Base-by-base conservation (phyloP, 345 rosid species). In the Carallia pectinifolia region DNA sequence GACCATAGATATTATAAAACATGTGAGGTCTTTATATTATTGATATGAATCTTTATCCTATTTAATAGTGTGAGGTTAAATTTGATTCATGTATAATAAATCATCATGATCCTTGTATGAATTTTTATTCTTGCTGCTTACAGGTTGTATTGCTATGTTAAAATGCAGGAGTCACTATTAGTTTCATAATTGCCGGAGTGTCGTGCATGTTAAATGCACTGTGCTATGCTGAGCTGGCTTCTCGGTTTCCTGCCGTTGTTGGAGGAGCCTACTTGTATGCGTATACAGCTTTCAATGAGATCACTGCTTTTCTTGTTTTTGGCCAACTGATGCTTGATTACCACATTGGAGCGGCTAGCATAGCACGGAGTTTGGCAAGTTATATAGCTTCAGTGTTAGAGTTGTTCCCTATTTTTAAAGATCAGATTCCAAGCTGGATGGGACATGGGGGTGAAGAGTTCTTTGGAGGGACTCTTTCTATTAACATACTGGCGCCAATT, bases 301-400 rank as follows among this genome's bases (percentile, higher is more conserved):
- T 90, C 63, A 92, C 95, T 6, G 97, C 96, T 47, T 95, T 95
- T 75, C 97, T 95, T 50, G 97, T 95, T 29, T 95, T 95, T 74
- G 84, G 88, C 4, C 99, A 94, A 61, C 76, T 94, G 65, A 92
- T 92, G 99, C 77, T 90, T 55, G 98, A 94, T 73, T 94, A 94
- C 78, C 98, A 94, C 73, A 91, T 94, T 17, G 99, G 96, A 6
- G 98, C 98, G 0, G 99, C 99, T 55, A 95, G 96, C 74, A 95
- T 95, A 67, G 94, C 99, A 0, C 86, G 98, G 47, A 95, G 99
- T 71, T 81, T 95, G 72, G 90, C 98, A 1, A 85, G 97, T 79
- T 95, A 95, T 80, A 83, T 87, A 5, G 82, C 87, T 71, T 58
- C 93, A 1, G 61, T 92, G 58, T 81, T 90, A 33, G 97, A 92